A percentile compares a stretch with the other conserved stretches of the same genome.
phyloP scores from a whole-genome alignment of 1,284 basidiomycete species.

The Golubevia pallescens region DNA sequence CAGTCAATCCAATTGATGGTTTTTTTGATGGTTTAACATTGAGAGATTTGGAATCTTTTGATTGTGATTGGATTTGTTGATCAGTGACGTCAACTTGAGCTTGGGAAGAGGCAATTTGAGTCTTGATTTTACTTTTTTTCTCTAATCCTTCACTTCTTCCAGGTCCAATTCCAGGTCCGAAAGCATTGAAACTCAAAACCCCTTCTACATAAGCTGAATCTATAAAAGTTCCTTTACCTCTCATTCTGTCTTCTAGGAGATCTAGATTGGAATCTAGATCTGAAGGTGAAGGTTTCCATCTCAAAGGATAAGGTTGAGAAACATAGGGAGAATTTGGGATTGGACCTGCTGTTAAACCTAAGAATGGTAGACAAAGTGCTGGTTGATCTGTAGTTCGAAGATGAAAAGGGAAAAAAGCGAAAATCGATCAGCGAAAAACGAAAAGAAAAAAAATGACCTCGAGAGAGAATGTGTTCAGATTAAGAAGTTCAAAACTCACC shows the following conservation, averaged over 20 bases:
- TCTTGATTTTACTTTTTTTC: not conserved
- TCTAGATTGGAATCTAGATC: too few species aligned
- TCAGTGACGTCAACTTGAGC: too few species aligned
- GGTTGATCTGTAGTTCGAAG: constrained; percentile 48
- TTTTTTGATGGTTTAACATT: not conserved
- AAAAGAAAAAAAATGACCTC: not conserved
- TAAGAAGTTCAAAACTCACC: constrained; percentile 5
- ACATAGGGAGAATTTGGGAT: constrained; percentile 33
- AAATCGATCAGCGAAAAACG: constrained; percentile 10
- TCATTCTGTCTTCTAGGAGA: too few species aligned
- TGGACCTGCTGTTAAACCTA: constrained; percentile 59
- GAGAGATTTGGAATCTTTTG: not conserved
- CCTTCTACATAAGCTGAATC: constrained; percentile 56
- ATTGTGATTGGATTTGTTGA: not conserved
- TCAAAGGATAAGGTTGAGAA: constrained; percentile 33
- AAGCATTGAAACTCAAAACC: constrained; percentile 61
- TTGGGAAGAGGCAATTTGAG: not conserved
- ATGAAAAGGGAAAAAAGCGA: too few species aligned
- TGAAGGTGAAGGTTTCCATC: too few species aligned
- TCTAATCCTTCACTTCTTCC: constrained; percentile 15
- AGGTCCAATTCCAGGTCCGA: constrained; percentile 49
- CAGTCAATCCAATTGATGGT: not conserved
- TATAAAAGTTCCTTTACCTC: constrained; percentile 4
- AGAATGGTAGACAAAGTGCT: constrained; percentile 37
- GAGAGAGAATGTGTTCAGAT: not conserved